Conservation (phyloP, 2,329 filamentous ascomycete species). For the Calycina marina region DNA sequence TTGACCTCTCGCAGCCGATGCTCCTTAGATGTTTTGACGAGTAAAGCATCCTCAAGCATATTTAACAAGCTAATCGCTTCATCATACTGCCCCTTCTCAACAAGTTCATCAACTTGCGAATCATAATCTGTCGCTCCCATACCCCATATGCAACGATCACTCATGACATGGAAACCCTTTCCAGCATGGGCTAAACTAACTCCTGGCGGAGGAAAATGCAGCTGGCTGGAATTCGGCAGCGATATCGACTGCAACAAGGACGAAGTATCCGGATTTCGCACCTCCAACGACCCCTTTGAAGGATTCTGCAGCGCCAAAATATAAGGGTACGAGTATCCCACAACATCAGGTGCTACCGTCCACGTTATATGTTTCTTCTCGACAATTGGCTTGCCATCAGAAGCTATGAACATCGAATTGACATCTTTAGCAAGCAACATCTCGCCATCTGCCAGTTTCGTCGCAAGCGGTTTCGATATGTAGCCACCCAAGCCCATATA, state of each 20-base stretch:
- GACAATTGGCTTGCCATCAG: conserved; percentile 60
- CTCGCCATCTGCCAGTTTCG: conserved; percentile 68
- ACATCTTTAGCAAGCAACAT: conserved; percentile 95
- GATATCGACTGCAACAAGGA: conserved; percentile 77
- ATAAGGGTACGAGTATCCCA: conserved; percentile 96
- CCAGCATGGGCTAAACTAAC: conserved; percentile 90
- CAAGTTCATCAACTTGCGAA: conserved; percentile 70
- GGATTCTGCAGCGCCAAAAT: conserved; percentile 75
- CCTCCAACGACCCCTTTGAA: conserved; percentile 71
- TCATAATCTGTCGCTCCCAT: conserved; percentile 92
- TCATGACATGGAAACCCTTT: conserved; percentile 88
- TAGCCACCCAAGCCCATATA: conserved; percentile 92
- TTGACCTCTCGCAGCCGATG: conserved; percentile 73
- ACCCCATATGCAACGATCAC: conserved; percentile 85
- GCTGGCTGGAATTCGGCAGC: conserved; percentile 65
- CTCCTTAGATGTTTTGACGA: conserved; percentile 71
- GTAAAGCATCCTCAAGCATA: conserved; percentile 83
- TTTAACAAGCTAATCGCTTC: conserved; percentile 81
- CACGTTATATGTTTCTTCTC: conserved; percentile 86
- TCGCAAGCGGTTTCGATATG: conserved; percentile 78
- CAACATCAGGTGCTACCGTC: conserved; percentile 72
- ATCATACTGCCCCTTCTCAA: conserved; percentile 61
- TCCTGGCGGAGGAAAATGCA: conserved; percentile 86
- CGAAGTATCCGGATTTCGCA: conserved; percentile 83
- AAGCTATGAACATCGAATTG: conserved; percentile 83